Percentiles rank a stretch among this genome's conserved stretches.
Conservation (phyloP, 2,329 filamentous ascomycete genomes). For the Apiospora malaysiana region DNA sequence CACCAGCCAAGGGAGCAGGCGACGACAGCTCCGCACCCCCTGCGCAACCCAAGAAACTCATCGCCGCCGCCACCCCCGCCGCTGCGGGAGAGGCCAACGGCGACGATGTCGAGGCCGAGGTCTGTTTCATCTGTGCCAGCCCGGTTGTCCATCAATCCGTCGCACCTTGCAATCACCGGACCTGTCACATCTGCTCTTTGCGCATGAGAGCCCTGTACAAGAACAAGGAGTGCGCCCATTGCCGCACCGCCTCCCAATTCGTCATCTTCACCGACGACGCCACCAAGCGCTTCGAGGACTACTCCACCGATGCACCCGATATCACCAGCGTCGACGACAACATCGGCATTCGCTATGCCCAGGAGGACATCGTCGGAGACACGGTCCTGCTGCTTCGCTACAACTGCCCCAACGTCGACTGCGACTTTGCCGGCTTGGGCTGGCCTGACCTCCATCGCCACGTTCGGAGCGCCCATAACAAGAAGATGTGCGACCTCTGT, state of each 20-base stretch:
- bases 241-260: constrained; percentile 76
- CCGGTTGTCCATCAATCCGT: constrained; percentile 86
- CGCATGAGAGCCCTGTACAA: constrained; percentile 94
- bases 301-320: constrained; percentile 62
- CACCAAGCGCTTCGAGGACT: constrained; percentile 86
- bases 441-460: constrained; percentile 83
- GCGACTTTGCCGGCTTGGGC: constrained; percentile 72
- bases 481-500: constrained; percentile 59
- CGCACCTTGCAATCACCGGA: constrained; percentile 93
- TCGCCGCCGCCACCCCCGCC: constrained; percentile 29
- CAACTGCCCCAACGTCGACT: constrained; percentile 88
- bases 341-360: constrained; percentile 90
- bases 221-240: constrained; percentile 95
- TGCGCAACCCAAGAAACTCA: constrained; percentile 13
- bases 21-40: not conserved
- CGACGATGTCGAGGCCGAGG: constrained; percentile 71
- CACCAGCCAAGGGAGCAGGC: not conserved
- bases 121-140: constrained; percentile 98
- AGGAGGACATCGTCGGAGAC: constrained; percentile 87
- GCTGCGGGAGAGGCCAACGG: constrained; percentile 46
- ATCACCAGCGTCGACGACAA: constrained; percentile 82
- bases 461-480: constrained; percentile 81
- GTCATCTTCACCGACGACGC: constrained; percentile 92
- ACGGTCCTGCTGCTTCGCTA: constrained; percentile 87
- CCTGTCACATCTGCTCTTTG: constrained; percentile 94